These are phyloP conservation scores for Dothistroma pini DNA, from an alignment of 2,329 filamentous ascomycete species.

Conservation along the genomic window DNA sequence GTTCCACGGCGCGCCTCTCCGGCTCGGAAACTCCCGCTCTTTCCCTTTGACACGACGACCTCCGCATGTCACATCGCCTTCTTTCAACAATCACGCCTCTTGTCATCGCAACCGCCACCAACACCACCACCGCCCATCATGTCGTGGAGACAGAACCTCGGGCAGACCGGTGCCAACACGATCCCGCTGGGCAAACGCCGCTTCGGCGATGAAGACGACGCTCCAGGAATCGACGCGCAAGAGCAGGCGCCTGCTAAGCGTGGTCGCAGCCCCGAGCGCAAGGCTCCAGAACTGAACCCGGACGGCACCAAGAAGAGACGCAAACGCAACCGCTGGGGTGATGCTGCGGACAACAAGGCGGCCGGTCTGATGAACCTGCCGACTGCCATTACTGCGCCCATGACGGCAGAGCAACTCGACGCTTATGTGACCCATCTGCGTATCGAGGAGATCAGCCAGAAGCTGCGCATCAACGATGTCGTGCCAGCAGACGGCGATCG, in stretches of 20 bases:
- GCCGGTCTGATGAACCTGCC: slow-evolving; percentile 96
- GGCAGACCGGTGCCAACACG: slow-evolving; percentile 97
- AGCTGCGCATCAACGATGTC: slow-evolving; percentile 98
- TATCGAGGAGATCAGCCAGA: slow-evolving; percentile 99
- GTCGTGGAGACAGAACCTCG: slow-evolving; percentile 64
- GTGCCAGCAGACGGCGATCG: slow-evolving; percentile 94
- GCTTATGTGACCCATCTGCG: slow-evolving; percentile 94
- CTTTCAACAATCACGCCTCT: not conserved
- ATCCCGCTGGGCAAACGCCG: slow-evolving; percentile 88
- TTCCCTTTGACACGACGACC: too few species aligned
- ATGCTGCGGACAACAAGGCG: slow-evolving; percentile 96
- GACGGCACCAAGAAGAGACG: slow-evolving; percentile 87
- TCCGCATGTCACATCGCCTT: not conserved
- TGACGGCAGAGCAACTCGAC: slow-evolving; percentile 98
- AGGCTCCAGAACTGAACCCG: slow-evolving; percentile 36
- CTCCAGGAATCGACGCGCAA: slow-evolving; percentile 34
- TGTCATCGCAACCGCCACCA: not conserved
- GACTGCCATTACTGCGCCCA: slow-evolving; percentile 92
- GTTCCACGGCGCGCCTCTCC: too few species aligned
- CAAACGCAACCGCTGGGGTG: slow-evolving; percentile 99
- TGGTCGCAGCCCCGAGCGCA: slow-evolving; percentile 73
- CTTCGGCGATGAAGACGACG: slow-evolving; percentile 64
- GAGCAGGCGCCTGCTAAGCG: slow-evolving; percentile 61
- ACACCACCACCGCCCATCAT: slow-evolving; percentile 38
- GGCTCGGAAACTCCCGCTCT: too few species aligned